Conservation (phyloP, 1,139 yeast species). For the Candida pseudoviswanathii region DNA sequence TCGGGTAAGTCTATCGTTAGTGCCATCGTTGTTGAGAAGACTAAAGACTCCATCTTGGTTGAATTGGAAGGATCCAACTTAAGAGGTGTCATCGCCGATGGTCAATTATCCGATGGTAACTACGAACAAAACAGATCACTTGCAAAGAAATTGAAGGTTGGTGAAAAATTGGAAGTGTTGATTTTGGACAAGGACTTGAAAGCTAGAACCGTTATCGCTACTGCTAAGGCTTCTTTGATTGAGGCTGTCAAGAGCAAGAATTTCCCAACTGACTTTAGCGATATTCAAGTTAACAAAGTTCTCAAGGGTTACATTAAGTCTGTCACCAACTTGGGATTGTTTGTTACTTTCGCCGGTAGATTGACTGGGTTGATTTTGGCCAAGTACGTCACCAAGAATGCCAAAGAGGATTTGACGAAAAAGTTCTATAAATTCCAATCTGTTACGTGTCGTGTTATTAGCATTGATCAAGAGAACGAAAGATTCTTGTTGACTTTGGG, state of each 20-base stretch:
- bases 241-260: conserved; percentile 57
- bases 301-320: conserved; percentile 78
- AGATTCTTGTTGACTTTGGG: conserved; percentile 69
- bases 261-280: conserved; percentile 62
- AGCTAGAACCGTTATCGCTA: conserved; percentile 59
- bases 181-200: conserved; percentile 70
- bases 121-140: conserved; percentile 70
- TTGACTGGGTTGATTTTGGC: conserved; percentile 85
- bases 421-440: conserved; percentile 68
- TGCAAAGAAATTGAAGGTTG: conserved; percentile 60
- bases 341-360: conserved; percentile 78
- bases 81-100: conserved; percentile 72
- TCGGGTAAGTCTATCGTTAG: conserved; percentile 66
- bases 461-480: conserved; percentile 65
- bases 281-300: conserved; percentile 49
- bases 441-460: conserved; percentile 62
- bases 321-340: conserved; percentile 76
- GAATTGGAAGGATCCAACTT: conserved; percentile 59
- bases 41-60: conserved; percentile 70
- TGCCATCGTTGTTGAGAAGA: conserved; percentile 73
- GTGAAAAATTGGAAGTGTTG: conserved; percentile 59
- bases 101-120: conserved; percentile 78
- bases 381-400: conserved; percentile 63
- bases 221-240: conserved; percentile 69
- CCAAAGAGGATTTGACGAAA: conserved; percentile 56